phyloP scores from a whole-genome alignment of 2,329 filamentous ascomycete genomes.

The Penicillium italicum region DNA sequence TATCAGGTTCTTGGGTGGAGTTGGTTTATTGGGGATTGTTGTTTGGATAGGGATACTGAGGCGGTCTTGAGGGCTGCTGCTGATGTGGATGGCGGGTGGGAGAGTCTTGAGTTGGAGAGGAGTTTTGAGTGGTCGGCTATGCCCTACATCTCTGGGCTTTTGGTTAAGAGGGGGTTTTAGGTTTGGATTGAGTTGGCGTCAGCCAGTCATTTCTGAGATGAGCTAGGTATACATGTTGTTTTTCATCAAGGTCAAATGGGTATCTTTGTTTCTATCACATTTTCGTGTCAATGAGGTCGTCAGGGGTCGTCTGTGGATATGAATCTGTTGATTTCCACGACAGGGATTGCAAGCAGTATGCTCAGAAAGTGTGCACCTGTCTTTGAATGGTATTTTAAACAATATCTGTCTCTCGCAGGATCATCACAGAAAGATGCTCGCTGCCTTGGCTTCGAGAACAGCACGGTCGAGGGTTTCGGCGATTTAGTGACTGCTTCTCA shows the following conservation, averaged over 20 bases:
- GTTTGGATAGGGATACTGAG: constrained; percentile 49
- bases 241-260: constrained; percentile 11
- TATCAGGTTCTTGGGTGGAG: constrained; percentile 50
- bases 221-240: neutral
- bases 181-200: neutral
- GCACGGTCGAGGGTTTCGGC: constrained; percentile 3
- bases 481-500: constrained; percentile 10
- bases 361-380: constrained; percentile 49
- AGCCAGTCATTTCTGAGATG: neutral
- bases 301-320: constrained; percentile 32
- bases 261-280: constrained; percentile 15
- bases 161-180: constrained; percentile 36
- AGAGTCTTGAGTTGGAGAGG: constrained; percentile 45
- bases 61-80: constrained; percentile 43
- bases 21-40: constrained; percentile 52
- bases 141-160: constrained; percentile 41
- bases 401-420: constrained; percentile 52
- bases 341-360: constrained; percentile 55
- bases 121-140: constrained; percentile 38
- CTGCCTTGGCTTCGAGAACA: constrained; percentile 20
- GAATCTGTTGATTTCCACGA: constrained; percentile 52
- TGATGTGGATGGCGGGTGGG: constrained; percentile 47
- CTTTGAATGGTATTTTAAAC: constrained; percentile 43
- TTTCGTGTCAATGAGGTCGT: neutral
- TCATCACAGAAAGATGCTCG: constrained; percentile 48